Base-by-base conservation (phyloP, 345 rosid species). In the Populus euphratica region DNA sequence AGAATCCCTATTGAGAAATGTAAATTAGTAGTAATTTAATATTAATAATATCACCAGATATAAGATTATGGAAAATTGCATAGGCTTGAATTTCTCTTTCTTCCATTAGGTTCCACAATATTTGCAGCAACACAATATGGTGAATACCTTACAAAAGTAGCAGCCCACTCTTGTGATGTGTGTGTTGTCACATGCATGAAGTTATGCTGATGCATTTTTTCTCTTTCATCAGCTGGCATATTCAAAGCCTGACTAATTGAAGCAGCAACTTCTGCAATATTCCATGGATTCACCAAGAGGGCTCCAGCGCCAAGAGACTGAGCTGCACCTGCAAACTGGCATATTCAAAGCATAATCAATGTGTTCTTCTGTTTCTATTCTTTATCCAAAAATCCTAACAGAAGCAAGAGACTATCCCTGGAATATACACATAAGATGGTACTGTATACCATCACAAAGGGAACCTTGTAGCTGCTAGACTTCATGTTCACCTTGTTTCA, bases 251-350 rank as follows among this genome's bases (percentile, higher is more conserved):
- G 84, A 35, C 81, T 75, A 80, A 89, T 89, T 2, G 91, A 85
- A 67, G 86, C 80, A 76, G 91, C 90, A 64, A 89, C 88, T 87
- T 89, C 91, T 21, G 86, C 76, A 69, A 89, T 73, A 74, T 89
- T 89, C 91, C 91, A 89, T 63, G 91, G 90, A 43, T 89, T 89
- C 70, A 89, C 86, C 84, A 89, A 76, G 64, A 89, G 64, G 31
- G 91, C 91, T 14, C 91, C 91, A 71, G 91, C 90, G 39, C 91
- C 91, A 76, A 89, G 91, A 35, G 91, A 89, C 73, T 89, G 91
- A 63, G 91, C 90, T 47, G 91, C 91, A 52, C 91, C 91, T 73
- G 91, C 91, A 81, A 89, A 89, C 91, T 89, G 79, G 54, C 50
- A 84, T 77, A 79, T 65, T 18, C 29, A 78, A 41, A 31, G 77